A percentile compares a stretch with the other conserved stretches of the same genome.
Evolutionary conservation across 1,284 basidiomycete genomes (phyloP).

Genomic region (Lentinula novae-zelandiae): DNA sequence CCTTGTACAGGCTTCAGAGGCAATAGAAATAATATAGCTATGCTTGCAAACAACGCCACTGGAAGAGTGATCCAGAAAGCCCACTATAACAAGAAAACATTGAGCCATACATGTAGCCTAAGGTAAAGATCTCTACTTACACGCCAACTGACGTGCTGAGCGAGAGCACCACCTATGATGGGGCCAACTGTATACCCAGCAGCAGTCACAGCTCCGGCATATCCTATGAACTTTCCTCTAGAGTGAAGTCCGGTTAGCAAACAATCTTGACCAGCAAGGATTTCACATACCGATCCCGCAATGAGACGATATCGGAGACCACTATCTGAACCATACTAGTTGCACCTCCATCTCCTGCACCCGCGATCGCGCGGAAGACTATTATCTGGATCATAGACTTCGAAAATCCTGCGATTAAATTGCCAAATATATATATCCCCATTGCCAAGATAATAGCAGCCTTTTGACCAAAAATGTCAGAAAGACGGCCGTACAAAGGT

Average conservation of each 20-base stretch:
- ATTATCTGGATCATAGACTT: conserved; percentile 69
- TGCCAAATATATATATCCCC: conserved; percentile 60
- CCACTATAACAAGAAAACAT: conserved; percentile 34
- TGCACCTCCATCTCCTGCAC: conserved; percentile 67
- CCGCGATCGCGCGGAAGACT: conserved; percentile 65
- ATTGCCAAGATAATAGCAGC: conserved; percentile 56
- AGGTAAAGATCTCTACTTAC: conserved; percentile 29
- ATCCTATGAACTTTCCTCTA: conserved; percentile 60
- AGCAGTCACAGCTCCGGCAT: conserved; percentile 51
- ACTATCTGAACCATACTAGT: conserved; percentile 40
- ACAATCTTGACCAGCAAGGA: neutral
- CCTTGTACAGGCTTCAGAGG: conserved; percentile 15
- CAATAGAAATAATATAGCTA: conserved; percentile 7
- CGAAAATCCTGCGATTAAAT: conserved; percentile 56
- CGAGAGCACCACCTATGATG: conserved; percentile 53
- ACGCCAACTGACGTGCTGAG: conserved; percentile 59
- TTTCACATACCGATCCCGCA: conserved; percentile 9
- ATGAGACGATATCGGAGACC: conserved; percentile 7
- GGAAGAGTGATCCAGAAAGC: conserved; percentile 32
- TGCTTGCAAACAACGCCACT: conserved; percentile 2
- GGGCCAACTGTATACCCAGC: conserved; percentile 32
- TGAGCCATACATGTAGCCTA: neutral
- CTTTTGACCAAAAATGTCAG: conserved; percentile 77
- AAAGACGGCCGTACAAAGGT: conserved; percentile 63
- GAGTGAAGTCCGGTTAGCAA: neutral